A percentile compares a stretch with the other conserved stretches of the same genome.
Evolutionary conservation across 2,329 filamentous ascomycete genomes (phyloP).

Genomic region (Orbilia javanica): DNA sequence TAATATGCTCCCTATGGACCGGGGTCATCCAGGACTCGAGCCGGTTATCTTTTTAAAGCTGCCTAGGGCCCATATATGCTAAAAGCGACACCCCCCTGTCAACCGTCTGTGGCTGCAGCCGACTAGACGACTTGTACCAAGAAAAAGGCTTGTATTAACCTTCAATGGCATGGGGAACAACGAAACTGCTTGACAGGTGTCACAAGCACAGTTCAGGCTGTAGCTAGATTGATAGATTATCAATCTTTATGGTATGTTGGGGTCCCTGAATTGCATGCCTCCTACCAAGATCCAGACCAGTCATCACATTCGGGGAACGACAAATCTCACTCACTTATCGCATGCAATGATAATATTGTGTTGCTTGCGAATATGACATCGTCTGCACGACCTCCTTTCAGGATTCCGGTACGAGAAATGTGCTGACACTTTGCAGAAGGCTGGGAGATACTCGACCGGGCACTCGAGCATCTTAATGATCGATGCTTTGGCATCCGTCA

Average conservation of each 20-base stretch:
- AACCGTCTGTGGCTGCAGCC: conserved; percentile 50
- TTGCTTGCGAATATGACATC: conserved; percentile 2
- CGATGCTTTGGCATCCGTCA: conserved; percentile 42
- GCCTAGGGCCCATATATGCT: conserved; percentile 45
- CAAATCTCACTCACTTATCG: conserved; percentile 10
- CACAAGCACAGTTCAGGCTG: conserved; percentile 16
- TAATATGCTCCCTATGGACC: conserved; percentile 16
- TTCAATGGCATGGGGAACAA: conserved; percentile 31
- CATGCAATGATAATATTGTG: conserved; percentile 3
- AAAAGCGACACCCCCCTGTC: conserved; percentile 43
- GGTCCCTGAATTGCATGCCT: background rate
- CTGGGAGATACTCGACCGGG: background rate
- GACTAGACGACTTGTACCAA: conserved; percentile 37
- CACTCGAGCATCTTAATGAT: conserved; percentile 17
- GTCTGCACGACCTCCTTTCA: conserved; percentile 17
- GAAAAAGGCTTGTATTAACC: conserved; percentile 58
- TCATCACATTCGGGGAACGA: conserved; percentile 2
- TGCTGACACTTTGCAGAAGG: conserved; percentile 37
- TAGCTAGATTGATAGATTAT: conserved; percentile 17
- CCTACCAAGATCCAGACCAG: background rate
- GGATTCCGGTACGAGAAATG: conserved; percentile 29
- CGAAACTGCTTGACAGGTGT: conserved; percentile 8
- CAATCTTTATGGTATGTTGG: background rate
- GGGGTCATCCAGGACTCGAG: conserved; percentile 30
- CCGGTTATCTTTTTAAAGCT: conserved; percentile 53